phyloP scores from a whole-genome alignment of 495 filamentous ascomycete genomes.

The Penicillium macrosclerotiorum region DNA sequence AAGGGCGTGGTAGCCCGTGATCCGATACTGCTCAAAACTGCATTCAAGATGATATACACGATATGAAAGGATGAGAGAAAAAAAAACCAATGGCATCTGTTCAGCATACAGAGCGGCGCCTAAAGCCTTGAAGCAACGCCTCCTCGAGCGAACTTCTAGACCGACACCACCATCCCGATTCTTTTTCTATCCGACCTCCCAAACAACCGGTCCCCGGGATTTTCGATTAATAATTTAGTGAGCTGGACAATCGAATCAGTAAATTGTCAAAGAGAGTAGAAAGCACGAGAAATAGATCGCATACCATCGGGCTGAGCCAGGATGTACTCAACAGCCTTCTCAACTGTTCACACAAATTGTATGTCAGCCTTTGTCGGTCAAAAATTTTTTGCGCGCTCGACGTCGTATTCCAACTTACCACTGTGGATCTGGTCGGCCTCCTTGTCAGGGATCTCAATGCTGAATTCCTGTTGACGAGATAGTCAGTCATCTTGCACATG shows the following conservation, averaged over 20 bases:
- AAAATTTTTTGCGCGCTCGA: background rate
- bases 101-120: conserved; percentile 40
- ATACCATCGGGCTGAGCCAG: conserved; percentile 84
- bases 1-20: conserved; percentile 4
- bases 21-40: conserved; percentile 29
- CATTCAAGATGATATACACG: conserved; percentile 51
- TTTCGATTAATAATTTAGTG: conserved; percentile 44
- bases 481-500: conserved; percentile 19
- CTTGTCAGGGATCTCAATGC: conserved; percentile 99
- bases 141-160: conserved; percentile 18
- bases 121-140: conserved; percentile 22
- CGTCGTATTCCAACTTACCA: conserved; percentile 58
- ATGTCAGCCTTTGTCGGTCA: conserved; percentile 8
- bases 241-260: conserved; percentile 27
- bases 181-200: conserved; percentile 40
- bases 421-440: conserved; percentile 96
- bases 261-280: background rate
- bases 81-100: conserved; percentile 42
- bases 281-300: conserved; percentile 6
- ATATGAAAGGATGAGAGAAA: conserved; percentile 37
- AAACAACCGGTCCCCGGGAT: conserved; percentile 21
- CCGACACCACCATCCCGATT: conserved; percentile 34
- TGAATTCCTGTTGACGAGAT: conserved; percentile 75
- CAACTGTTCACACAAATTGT: conserved; percentile 56
- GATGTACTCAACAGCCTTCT: conserved; percentile 96